Evolutionary conservation across 345 rosid species (phyloP).

Genomic region (Isatis tinctoria): DNA sequence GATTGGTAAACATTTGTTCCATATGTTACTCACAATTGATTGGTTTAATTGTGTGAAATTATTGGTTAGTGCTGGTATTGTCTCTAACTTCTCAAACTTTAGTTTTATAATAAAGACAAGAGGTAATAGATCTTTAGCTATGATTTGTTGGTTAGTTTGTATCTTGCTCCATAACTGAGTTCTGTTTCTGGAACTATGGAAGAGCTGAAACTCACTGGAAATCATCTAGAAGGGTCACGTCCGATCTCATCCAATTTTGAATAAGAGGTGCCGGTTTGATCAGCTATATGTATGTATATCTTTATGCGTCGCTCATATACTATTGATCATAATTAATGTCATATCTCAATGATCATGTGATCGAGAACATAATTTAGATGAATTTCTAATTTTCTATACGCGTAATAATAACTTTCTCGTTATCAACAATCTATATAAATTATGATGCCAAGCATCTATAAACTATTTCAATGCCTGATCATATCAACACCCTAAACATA

Average conservation of each 20-base stretch:
- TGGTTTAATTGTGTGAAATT: conserved; percentile 46
- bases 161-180: not conserved
- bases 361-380: not conserved
- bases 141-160: not conserved
- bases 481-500: not conserved
- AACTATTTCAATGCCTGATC: not conserved
- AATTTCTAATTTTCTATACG: not conserved
- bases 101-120: not conserved
- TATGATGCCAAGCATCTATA: not conserved
- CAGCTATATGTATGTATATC: too few relatives aligned
- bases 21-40: too few relatives aligned
- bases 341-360: not conserved
- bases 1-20: too few relatives aligned
- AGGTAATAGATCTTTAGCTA: not conserved
- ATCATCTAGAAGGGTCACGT: conserved; percentile 83
- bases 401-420: not conserved
- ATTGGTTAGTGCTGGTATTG: conserved; percentile 87
- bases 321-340: too few relatives aligned
- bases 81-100: not conserved
- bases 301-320: too few relatives aligned
- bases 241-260: conserved; percentile 83
- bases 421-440: too few relatives aligned
- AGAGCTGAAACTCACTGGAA: conserved; percentile 94
- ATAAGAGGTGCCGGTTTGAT: conserved; percentile 43
- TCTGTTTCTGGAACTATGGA: conserved; percentile 52